Conservation (phyloP, 768 basidiomycete genomes). For the Phanerodontia chrysosporium region DNA sequence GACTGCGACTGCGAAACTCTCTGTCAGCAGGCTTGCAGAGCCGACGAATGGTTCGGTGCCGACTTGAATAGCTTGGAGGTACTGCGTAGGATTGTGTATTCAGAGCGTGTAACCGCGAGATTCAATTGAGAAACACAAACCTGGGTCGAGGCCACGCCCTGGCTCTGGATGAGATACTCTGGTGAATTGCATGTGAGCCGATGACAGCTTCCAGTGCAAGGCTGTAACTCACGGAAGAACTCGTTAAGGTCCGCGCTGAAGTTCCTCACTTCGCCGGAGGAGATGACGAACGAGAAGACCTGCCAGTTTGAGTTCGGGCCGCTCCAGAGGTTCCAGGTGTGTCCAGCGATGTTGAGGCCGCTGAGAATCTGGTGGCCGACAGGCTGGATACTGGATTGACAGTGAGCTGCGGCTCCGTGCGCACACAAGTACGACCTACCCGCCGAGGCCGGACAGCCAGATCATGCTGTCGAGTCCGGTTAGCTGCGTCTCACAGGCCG, state of each 20-base stretch:
- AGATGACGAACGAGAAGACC: constrained; percentile 52
- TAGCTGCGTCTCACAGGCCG: background rate
- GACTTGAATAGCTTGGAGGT: constrained; percentile 48
- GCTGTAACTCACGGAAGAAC: constrained; percentile 45
- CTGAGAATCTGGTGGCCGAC: constrained; percentile 45
- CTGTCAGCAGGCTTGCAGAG: constrained; percentile 40
- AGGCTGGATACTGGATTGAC: constrained; percentile 43
- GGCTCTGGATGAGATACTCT: constrained; percentile 43
- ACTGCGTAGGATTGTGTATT: no score
- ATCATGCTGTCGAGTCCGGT: constrained; percentile 41
- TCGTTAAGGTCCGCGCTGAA: constrained; percentile 50
- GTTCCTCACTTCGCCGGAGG: constrained; percentile 41
- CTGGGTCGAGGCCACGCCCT: constrained; percentile 46
- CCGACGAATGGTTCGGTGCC: constrained; percentile 56
- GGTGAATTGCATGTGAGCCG: background rate
- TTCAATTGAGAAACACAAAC: constrained; percentile 29
- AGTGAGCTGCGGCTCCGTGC: background rate
- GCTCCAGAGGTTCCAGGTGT: constrained; percentile 54
- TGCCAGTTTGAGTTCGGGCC: constrained; percentile 53
- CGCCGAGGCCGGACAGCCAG: constrained; percentile 54
- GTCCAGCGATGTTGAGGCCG: constrained; percentile 39
- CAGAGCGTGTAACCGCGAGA: no score
- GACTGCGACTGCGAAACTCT: constrained; percentile 38
- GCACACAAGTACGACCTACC: constrained; percentile 28
- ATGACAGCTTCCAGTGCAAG: background rate